Evolutionary conservation across 257 asterid genomes (phyloP).

Genomic region (Anisodus tanguticus): DNA sequence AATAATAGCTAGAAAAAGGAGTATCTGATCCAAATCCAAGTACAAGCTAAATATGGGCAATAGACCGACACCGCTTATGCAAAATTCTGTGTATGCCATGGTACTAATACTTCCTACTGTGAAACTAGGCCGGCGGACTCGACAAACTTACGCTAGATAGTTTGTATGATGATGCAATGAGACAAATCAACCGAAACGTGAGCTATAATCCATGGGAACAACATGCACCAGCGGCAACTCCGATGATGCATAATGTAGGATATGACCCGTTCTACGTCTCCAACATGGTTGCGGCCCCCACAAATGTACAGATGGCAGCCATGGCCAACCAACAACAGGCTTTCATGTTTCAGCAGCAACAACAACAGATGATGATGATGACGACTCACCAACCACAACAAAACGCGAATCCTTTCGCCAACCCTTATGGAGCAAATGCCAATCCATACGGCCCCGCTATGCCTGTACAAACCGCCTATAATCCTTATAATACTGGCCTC

Average conservation of each 20-base stretch:
- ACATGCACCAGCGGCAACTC: constrained; percentile 50
- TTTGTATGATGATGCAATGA: constrained; percentile 87
- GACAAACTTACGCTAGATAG: constrained; percentile 90
- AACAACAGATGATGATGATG: constrained; percentile 48
- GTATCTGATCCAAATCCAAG: too few relatives aligned
- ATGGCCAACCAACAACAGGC: constrained; percentile 72
- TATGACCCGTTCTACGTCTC: constrained; percentile 84
- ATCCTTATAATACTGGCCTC: constrained; percentile 49
- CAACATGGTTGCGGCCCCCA: constrained; percentile 62
- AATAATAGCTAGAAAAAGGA: too few relatives aligned
- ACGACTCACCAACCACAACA: constrained; percentile 39
- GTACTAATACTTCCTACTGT: neutral
- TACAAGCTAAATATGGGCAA: too few relatives aligned
- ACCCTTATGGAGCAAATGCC: constrained; percentile 40
- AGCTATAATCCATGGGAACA: constrained; percentile 97
- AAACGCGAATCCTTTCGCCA: constrained; percentile 47
- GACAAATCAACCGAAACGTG: constrained; percentile 71
- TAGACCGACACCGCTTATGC: too few relatives aligned
- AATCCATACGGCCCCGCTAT: constrained; percentile 42
- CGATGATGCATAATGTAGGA: constrained; percentile 49
- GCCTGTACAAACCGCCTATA: constrained; percentile 45
- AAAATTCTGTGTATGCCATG: too few relatives aligned
- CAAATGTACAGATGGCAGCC: constrained; percentile 71
- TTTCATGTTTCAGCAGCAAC: constrained; percentile 54
- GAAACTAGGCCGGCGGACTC: constrained; percentile 80